Conservation (phyloP, 352 stramenopile species). For the Phytopythium kandeliae region DNA sequence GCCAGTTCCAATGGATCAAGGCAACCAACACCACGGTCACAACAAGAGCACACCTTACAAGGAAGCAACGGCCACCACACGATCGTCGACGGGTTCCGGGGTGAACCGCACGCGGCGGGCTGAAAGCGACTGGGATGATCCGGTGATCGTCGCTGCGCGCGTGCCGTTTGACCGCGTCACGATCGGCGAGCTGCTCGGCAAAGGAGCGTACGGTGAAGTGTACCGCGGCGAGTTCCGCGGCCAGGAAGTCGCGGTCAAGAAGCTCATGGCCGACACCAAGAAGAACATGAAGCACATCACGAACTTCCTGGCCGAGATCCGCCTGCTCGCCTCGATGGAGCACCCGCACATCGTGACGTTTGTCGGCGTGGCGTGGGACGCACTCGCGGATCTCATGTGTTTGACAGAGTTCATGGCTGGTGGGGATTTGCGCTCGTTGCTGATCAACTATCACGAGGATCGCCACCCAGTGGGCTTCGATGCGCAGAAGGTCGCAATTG, state of each 20-base stretch:
- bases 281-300: conserved; percentile 36
- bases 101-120: conserved; percentile 7
- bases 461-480: conserved; percentile 19
- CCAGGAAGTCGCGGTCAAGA: conserved; percentile 35
- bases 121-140: conserved; percentile 22
- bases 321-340: conserved; percentile 31
- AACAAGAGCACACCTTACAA: conserved; percentile 13
- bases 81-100: conserved; percentile 7
- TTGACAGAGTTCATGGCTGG: conserved; percentile 46
- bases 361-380: conserved; percentile 49
- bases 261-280: conserved; percentile 27
- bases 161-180: conserved; percentile 33
- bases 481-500: conserved; percentile 26
- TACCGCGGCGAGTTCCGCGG: conserved; percentile 27
- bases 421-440: conserved; percentile 33
- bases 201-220: conserved; percentile 29
- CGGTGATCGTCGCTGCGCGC: conserved; percentile 27
- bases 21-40: conserved; percentile 7
- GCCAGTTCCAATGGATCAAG: conserved; percentile 11
- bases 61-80: conserved; percentile 12
- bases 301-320: conserved; percentile 35
- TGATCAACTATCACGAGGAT: conserved; percentile 17
- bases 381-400: conserved; percentile 37
- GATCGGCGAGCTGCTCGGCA: conserved; percentile 20
- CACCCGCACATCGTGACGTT: conserved; percentile 50